Conservation (phyloP, 2,329 filamentous ascomycete species). For the Periglandula ipomoeae region DNA sequence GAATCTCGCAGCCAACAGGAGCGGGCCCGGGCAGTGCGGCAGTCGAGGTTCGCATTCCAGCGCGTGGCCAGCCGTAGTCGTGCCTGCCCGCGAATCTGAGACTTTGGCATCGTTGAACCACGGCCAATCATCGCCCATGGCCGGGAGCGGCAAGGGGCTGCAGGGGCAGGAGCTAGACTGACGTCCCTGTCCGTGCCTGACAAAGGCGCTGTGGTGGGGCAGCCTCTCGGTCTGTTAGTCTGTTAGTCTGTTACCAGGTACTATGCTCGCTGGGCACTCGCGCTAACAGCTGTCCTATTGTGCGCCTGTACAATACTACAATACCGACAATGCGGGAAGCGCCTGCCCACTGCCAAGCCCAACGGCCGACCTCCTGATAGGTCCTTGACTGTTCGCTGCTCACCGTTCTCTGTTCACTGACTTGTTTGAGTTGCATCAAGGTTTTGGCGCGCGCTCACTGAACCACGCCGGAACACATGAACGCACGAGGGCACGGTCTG, state of each 20-base stretch:
- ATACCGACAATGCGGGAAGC: not conserved
- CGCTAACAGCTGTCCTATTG: not conserved
- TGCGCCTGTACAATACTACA: not conserved
- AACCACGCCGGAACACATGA: too few species aligned
- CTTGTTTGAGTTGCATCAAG: too few species aligned
- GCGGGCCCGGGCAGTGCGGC: not conserved
- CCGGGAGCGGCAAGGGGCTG: not conserved
- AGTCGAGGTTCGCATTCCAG: not conserved
- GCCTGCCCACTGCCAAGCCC: not conserved
- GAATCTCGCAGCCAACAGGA: too few species aligned
- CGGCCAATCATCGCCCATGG: conserved; percentile 8
- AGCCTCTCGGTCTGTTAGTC: not conserved
- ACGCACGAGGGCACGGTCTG: too few species aligned
- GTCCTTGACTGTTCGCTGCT: too few species aligned
- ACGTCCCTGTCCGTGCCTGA: conserved; percentile 4
- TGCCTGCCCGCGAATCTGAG: conserved; percentile 5
- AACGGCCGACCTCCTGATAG: not conserved
- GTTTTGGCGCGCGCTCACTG: too few species aligned
- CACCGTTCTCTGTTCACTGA: too few species aligned
- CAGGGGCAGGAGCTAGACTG: conserved; percentile 1
- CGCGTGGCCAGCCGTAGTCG: not conserved
- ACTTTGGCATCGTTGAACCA: not conserved
- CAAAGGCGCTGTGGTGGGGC: conserved; percentile 1
- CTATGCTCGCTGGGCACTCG: too few species aligned
- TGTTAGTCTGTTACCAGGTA: not conserved